Percentiles rank a stretch among this genome's conserved stretches.
Evolutionary conservation across 2,329 filamentous ascomycete species (phyloP).

Genomic region (Daldinia eschscholtzii): DNA sequence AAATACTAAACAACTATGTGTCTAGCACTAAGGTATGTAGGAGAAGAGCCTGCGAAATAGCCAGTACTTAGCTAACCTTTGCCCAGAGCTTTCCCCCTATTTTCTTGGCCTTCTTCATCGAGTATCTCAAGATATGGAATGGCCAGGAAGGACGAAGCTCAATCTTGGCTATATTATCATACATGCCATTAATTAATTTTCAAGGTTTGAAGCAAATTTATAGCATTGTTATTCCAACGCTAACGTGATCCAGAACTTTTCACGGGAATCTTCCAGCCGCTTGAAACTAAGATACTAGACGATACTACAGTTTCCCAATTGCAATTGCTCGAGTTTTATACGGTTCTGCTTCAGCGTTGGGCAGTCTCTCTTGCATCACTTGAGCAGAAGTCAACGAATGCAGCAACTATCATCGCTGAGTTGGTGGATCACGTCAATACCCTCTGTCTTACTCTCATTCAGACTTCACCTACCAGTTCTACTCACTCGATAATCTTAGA

Average conservation of each 20-base stretch:
- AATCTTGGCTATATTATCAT: conserved; percentile 70
- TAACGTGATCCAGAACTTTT: conserved; percentile 63
- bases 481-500: conserved; percentile 71
- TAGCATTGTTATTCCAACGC: conserved; percentile 19
- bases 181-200: conserved; percentile 67
- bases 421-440: conserved; percentile 65
- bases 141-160: conserved; percentile 65
- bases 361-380: conserved; percentile 59
- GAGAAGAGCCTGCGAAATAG: not conserved
- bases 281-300: conserved; percentile 66
- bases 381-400: conserved; percentile 53
- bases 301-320: conserved; percentile 66
- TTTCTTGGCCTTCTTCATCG: conserved; percentile 62
- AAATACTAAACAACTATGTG: conserved; percentile 68
- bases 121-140: conserved; percentile 72
- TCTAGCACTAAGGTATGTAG: conserved; percentile 65
- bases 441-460: conserved; percentile 70
- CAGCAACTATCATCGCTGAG: conserved; percentile 56
- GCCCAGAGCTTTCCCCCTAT: conserved; percentile 62
- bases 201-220: conserved; percentile 58
- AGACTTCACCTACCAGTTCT: conserved; percentile 60
- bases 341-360: conserved; percentile 73
- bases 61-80: conserved; percentile 35
- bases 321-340: conserved; percentile 76
- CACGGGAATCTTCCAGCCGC: conserved; percentile 60